phyloP scores from a whole-genome alignment of 768 basidiomycete genomes.

The Leccinum boreale region DNA sequence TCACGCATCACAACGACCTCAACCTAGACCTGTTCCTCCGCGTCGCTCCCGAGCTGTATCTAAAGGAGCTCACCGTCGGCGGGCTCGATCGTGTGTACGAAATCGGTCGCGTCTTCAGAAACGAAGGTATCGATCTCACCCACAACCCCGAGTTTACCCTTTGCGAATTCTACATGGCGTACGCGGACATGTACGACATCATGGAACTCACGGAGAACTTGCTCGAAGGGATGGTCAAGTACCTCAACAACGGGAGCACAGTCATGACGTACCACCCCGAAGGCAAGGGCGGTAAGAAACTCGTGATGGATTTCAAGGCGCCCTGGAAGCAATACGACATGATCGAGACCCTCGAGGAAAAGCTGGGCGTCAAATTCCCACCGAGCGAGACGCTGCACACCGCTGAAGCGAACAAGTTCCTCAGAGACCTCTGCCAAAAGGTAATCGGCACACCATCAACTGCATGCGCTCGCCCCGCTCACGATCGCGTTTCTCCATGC shows the following conservation, averaged over 20 bases:
- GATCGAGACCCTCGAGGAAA: conserved; percentile 94
- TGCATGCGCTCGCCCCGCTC: not conserved
- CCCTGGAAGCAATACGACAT: conserved; percentile 99
- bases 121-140: conserved; percentile 97
- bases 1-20: conserved; percentile 99
- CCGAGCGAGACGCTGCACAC: conserved; percentile 88
- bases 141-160: conserved; percentile 99
- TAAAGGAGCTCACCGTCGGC: conserved; percentile 96
- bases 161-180: conserved; percentile 99
- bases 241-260: conserved; percentile 75
- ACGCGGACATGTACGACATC: conserved; percentile 97
- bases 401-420: conserved; percentile 82
- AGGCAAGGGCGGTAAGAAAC: conserved; percentile 76
- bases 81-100: conserved; percentile 98
- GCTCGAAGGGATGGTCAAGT: conserved; percentile 88
- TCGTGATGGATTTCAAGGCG: conserved; percentile 81
- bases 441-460: conserved; percentile 33
- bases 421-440: conserved; percentile 82
- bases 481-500: not conserved
- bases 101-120: conserved; percentile 96
- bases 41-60: conserved; percentile 95
- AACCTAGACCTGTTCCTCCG: conserved; percentile 95
- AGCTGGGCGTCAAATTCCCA: conserved; percentile 89
- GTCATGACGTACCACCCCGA: conserved; percentile 88
- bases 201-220: conserved; percentile 96